Percentiles rank a stretch among this genome's conserved stretches.
These are phyloP conservation scores for Panaeolus cyanescens DNA, from an alignment of 768 basidiomycete species.

Conservation along the genomic window DNA sequence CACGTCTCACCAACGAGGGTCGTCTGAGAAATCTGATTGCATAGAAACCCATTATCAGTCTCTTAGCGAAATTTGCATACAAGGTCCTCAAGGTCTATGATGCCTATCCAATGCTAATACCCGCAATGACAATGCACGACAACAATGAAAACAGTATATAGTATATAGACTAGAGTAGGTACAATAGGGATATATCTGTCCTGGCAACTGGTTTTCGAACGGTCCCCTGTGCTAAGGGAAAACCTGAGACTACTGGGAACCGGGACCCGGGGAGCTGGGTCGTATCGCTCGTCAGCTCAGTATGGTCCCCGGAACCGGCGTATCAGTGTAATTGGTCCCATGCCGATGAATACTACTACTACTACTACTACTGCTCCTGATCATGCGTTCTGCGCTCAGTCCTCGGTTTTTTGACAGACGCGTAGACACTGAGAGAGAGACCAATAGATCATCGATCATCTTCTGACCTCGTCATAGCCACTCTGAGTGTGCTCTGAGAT, in stretches of 20 bases:
- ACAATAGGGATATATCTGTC: too few species aligned
- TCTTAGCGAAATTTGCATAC: not conserved
- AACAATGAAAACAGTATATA: not conserved
- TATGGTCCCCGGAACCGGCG: not conserved
- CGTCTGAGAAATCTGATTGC: not conserved
- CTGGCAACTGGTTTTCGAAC: not conserved
- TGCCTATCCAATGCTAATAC: not conserved
- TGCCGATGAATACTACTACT: not conserved
- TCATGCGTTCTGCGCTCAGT: too few species aligned
- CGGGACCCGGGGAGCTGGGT: not conserved
- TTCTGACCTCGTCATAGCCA: too few species aligned
- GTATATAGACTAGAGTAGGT: not conserved
- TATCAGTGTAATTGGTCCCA: not conserved
- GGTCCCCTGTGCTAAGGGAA: not conserved
- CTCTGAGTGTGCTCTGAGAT: too few species aligned
- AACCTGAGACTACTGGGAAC: not conserved
- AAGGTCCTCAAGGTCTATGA: not conserved
- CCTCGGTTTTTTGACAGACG: too few species aligned
- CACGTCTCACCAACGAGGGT: too few species aligned
- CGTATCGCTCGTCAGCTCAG: not conserved
- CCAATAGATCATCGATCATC: too few species aligned
- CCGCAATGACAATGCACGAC: not conserved
- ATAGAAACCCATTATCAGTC: too few species aligned
- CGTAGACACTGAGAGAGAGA: too few species aligned
- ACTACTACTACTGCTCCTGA: not conserved